These are phyloP conservation scores for Teunomyces kruisii DNA, from an alignment of 805 yeast species.

Conservation along the genomic window DNA sequence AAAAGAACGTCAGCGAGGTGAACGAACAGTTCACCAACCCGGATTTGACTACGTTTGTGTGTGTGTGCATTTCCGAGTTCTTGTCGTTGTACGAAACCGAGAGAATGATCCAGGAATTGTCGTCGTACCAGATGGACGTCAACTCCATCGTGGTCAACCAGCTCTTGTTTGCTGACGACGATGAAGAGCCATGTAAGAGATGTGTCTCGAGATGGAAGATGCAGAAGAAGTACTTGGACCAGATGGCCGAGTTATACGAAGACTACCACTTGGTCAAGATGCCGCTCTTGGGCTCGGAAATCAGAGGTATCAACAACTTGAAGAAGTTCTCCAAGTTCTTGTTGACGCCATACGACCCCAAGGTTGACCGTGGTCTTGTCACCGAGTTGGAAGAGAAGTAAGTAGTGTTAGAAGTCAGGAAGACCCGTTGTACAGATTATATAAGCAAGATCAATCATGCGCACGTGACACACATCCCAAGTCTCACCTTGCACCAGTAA, in stretches of 20 bases:
- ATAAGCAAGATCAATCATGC: not conserved
- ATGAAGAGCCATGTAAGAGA: conserved; percentile 76
- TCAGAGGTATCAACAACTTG: conserved; percentile 87
- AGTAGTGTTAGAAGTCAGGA: conserved; percentile 1
- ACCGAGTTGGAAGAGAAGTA: conserved; percentile 55
- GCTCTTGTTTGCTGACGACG: conserved; percentile 79
- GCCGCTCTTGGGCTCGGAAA: conserved; percentile 94
- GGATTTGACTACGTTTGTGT: conserved; percentile 90
- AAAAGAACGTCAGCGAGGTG: conserved; percentile 79
- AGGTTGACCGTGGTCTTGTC: conserved; percentile 51
- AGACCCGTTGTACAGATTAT: not conserved
- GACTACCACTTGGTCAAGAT: conserved; percentile 95
- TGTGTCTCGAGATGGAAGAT: conserved; percentile 91
- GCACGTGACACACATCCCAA: conserved; percentile 2
- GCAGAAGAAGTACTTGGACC: conserved; percentile 93
- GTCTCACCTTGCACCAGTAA: not conserved
- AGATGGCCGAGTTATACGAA: conserved; percentile 93
- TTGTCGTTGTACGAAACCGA: conserved; percentile 95
- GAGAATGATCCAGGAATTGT: conserved; percentile 94
- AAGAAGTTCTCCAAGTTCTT: conserved; percentile 81
- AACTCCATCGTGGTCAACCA: conserved; percentile 96
- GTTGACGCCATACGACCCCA: conserved; percentile 73
- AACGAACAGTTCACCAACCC: conserved; percentile 95
- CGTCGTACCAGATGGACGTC: conserved; percentile 93
- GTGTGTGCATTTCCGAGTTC: conserved; percentile 97